Percentiles rank a stretch among this genome's conserved stretches.
Evolutionary conservation across 2,329 filamentous ascomycete genomes (phyloP).

Genomic region (Penicillium sp.): DNA sequence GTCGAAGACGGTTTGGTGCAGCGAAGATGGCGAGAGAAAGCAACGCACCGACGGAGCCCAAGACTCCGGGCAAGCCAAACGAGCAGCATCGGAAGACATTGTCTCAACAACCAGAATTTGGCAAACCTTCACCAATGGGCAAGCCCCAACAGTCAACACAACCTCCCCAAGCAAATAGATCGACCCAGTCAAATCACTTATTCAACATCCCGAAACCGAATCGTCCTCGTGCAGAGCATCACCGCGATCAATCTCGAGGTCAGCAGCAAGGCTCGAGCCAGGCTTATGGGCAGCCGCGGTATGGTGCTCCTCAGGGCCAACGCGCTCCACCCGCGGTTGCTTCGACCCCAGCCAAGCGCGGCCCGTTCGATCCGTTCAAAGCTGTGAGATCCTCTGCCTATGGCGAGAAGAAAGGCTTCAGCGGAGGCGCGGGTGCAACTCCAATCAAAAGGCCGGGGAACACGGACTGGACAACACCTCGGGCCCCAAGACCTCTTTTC

Average conservation of each 20-base stretch:
- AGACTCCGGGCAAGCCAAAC: conserved; percentile 32
- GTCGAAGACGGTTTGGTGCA: too few species aligned
- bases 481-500: conserved; percentile 49
- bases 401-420: conserved; percentile 26
- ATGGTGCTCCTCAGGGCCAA: conserved; percentile 11
- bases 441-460: conserved; percentile 47
- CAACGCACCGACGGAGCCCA: conserved; percentile 37
- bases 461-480: conserved; percentile 42
- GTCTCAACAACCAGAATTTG: conserved; percentile 49
- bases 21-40: conserved; percentile 47
- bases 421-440: conserved; percentile 28
- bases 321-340: conserved; percentile 13
- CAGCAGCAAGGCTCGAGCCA: conserved; percentile 17
- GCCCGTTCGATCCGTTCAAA: conserved; percentile 38
- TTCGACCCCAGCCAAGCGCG: conserved; percentile 20
- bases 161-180: conserved; percentile 9
- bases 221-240: conserved; percentile 46
- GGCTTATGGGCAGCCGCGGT: conserved; percentile 6
- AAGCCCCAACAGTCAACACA: conserved; percentile 23
- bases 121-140: conserved; percentile 53
- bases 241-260: conserved; percentile 31
- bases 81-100: conserved; percentile 30
- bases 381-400: conserved; percentile 34
- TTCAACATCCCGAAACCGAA: conserved; percentile 51
- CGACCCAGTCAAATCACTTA: conserved; percentile 38